Evolutionary conservation across 2,329 filamentous ascomycete genomes (phyloP).

Genomic region (Aspergillus sp.): DNA sequence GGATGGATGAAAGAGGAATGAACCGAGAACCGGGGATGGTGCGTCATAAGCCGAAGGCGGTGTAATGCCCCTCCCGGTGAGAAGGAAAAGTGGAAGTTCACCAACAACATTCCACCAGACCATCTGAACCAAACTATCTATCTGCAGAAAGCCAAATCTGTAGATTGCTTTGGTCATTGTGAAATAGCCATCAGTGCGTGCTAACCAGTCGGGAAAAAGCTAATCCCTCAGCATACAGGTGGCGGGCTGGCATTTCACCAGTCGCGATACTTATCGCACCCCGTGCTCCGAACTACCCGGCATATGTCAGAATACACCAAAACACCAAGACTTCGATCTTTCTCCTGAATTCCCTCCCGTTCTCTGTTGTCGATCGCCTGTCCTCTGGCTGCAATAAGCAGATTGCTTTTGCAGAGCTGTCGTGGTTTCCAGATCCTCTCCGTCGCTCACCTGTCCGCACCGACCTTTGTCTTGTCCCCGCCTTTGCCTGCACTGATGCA

Average conservation of each 20-base stretch:
- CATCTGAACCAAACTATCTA: background rate
- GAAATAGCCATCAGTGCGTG: background rate
- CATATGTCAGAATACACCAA: constrained; percentile 2
- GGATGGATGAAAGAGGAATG: background rate
- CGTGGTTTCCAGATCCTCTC: background rate
- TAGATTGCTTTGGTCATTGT: background rate
- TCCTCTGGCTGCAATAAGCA: background rate
- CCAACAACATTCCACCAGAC: background rate
- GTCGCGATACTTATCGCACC: background rate
- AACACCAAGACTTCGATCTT: background rate
- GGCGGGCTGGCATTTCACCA: background rate
- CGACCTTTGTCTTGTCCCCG: background rate
- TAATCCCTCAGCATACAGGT: background rate
- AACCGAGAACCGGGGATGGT: background rate
- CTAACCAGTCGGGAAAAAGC: background rate
- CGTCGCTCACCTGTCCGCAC: background rate
- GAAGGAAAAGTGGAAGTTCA: background rate
- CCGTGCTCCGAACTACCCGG: constrained; percentile 3
- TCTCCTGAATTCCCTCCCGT: background rate
- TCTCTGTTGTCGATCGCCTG: background rate
- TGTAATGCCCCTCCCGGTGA: background rate
- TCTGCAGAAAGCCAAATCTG: background rate
- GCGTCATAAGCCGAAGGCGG: background rate
- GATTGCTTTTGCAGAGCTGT: background rate
- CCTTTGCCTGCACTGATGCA: background rate